Conservation (phyloP, 2,329 filamentous ascomycete species). For the Aspergillus clavatus region DNA sequence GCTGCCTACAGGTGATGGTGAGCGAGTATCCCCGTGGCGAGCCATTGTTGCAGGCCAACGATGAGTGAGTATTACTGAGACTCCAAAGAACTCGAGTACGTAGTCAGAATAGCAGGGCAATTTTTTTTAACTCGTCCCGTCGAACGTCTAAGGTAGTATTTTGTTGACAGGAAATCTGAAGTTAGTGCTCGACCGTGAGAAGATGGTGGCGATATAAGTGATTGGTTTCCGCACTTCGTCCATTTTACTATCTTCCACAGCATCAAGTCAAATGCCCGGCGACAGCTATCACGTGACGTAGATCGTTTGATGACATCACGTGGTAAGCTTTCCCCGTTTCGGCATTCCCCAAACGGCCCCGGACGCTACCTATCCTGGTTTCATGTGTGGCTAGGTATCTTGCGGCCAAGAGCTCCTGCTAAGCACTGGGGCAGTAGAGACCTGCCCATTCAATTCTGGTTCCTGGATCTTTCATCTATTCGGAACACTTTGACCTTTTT, state of each 20-base stretch:
- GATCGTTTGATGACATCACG: conserved; percentile 12
- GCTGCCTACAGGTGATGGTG: conserved; percentile 91
- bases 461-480: conserved; percentile 1
- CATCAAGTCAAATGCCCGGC: neutral
- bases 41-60: conserved; percentile 55
- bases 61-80: conserved; percentile 46
- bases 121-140: conserved; percentile 25
- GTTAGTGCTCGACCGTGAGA: neutral
- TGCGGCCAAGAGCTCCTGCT: conserved; percentile 9
- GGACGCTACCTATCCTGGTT: conserved; percentile 26
- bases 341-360: conserved; percentile 23
- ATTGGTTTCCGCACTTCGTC: neutral
- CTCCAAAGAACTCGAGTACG: conserved; percentile 27
- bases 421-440: neutral
- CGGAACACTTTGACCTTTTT: neutral
- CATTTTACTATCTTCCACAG: neutral
- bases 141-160: conserved; percentile 2
- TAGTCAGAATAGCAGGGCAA: conserved; percentile 15
- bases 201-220: conserved; percentile 1
- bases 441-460: neutral
- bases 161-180: conserved; percentile 1
- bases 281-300: conserved; percentile 13
- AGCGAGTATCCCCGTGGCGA: conserved; percentile 64
- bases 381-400: conserved; percentile 21
- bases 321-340: conserved; percentile 18